Evolutionary conservation across 495 filamentous ascomycete genomes (phyloP), one percentile per base, ranked within the genome.

Genomic region (Podospora pseudocomata): DNA sequence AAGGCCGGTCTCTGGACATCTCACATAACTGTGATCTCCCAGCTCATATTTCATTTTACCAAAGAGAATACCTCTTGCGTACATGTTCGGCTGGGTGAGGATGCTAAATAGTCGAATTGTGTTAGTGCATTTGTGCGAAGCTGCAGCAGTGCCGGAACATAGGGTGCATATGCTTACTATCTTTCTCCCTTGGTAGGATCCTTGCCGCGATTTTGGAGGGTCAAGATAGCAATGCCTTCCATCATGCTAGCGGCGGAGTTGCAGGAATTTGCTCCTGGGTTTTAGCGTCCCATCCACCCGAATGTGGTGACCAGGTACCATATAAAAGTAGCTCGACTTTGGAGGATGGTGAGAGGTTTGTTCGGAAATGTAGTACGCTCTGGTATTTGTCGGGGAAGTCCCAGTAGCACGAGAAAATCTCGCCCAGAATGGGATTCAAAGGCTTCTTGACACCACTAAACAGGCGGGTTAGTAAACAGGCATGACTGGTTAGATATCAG

Each of bases 11-110:
- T 98, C 96, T 1, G 95, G 91, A 78, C 94, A 99, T 68, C 88
- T 86, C n/a, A 98, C 91, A 72, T 90, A 92, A 79, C 93, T 96
- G 81, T 97, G 94, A 77, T 99, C 95, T 53, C 95, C 95, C 20
- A 99, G 86, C 80, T 99, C 95, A 79, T 98, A 99, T 79, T 97
- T 97, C 95, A 99, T 98, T 79, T 97, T 98, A 23, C 95, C 95
- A 74, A 99, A 97, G 15, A 99, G 82, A 66, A 99, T 98, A 27
- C 95, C 95, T 66, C 95, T 87, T 49, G 94, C 96, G 78, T 99
- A 99, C 94, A 99, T 99, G 78, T 99, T 99, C 6, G 95, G 95
- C 75, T 99, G 95, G 0, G 95, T 97, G 64, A 97, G 77, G 72
- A 94, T 90, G 78, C 91, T 94, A 4, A 65, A 56, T 18, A 26